phyloP scores from a whole-genome alignment of 306 rosid species.

The Cicer cuneatum region DNA sequence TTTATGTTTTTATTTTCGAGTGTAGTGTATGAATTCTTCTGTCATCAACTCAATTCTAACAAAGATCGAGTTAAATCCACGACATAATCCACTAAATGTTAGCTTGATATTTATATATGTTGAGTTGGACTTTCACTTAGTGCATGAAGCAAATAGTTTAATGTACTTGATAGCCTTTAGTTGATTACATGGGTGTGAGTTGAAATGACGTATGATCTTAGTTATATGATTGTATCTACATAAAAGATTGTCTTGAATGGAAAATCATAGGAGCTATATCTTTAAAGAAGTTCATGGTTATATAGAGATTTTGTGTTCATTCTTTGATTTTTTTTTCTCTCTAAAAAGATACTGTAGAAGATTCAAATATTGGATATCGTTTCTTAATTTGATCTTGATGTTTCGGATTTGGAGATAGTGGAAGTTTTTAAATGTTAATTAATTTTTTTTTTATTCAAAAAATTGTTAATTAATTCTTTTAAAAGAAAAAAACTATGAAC shows the following conservation, averaged over 20 bases:
- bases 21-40: conserved; percentile 23
- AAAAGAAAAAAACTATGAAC: too few species aligned
- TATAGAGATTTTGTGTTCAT: conserved; percentile 34
- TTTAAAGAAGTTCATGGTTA: conserved; percentile 32
- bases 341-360: background rate
- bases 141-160: conserved; percentile 41
- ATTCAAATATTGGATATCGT: background rate
- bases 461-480: too few species aligned
- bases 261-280: conserved; percentile 28
- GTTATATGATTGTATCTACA: conserved; percentile 44
- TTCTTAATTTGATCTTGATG: background rate
- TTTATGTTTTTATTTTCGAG: background rate
- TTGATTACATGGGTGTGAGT: conserved; percentile 37
- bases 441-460: too few species aligned
- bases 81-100: conserved; percentile 43
- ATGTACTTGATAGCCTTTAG: conserved; percentile 30
- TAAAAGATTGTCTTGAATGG: conserved; percentile 49
- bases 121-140: conserved; percentile 66
- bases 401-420: too few species aligned
- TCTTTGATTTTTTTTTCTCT: background rate
- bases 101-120: conserved; percentile 44
- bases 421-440: too few species aligned
- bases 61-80: conserved; percentile 27
- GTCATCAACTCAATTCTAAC: conserved; percentile 24
- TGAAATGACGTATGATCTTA: conserved; percentile 33